Evolutionary conservation across 371 early-diverging fungal genomes (phyloP).

Genomic region (Nematocida minor): DNA sequence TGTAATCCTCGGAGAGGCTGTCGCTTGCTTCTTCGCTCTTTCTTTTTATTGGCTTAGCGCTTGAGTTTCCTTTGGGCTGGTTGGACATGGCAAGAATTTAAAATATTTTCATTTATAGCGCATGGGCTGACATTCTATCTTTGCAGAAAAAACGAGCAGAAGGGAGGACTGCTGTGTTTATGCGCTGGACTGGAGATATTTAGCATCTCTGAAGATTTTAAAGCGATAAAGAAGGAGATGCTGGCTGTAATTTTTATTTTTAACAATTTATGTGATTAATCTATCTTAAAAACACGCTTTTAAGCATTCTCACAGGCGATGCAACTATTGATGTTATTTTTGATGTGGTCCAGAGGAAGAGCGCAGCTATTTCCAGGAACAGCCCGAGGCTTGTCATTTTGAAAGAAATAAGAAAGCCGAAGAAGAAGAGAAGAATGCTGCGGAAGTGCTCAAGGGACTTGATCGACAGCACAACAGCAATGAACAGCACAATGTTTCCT

Average conservation of each 20-base stretch:
- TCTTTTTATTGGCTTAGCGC: constrained; percentile 21
- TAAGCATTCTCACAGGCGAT: not conserved
- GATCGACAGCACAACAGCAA: not conserved
- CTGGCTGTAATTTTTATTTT: too few relatives aligned
- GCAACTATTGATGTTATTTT: not conserved
- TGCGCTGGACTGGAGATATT: too few relatives aligned
- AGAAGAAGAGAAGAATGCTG: not conserved
- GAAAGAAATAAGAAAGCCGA: constrained; percentile 22
- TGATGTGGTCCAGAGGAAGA: not conserved
- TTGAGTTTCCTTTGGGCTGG: constrained; percentile 23
- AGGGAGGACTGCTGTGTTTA: too few relatives aligned
- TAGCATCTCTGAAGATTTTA: too few relatives aligned
- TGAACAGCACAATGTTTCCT: constrained; percentile 15
- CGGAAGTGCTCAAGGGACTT: not conserved
- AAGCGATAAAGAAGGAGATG: too few relatives aligned
- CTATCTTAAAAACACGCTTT: not conserved
- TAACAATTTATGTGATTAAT: too few relatives aligned
- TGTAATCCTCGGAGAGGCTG: constrained; percentile 18
- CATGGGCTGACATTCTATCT: too few relatives aligned
- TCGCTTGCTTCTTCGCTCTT: constrained; percentile 20
- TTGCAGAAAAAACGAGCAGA: too few relatives aligned
- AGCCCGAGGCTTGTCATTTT: not conserved
- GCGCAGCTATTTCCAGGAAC: constrained; percentile 1
- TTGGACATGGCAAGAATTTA: not conserved
- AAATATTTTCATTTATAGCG: constrained; percentile 48